Evolutionary conservation across 2,329 filamentous ascomycete genomes (phyloP).

Genomic region (Apiospora rasikravindrae): DNA sequence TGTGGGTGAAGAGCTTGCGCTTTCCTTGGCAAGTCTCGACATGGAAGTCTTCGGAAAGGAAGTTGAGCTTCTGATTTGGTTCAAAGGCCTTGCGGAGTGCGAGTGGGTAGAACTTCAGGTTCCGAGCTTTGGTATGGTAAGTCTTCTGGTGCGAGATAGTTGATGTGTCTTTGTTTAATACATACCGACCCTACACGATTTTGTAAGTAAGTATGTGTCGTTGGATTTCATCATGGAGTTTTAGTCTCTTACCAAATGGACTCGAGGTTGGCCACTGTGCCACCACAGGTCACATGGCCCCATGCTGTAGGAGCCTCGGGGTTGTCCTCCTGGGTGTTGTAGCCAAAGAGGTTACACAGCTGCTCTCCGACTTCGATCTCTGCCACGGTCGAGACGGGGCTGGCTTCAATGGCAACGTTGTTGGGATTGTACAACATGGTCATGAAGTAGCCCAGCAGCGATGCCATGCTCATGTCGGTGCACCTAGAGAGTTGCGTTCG

Average conservation of each 20-base stretch:
- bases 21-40: constrained; percentile 37
- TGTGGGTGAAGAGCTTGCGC: constrained; percentile 42
- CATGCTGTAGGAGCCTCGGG: constrained; percentile 38
- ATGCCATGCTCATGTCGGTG: constrained; percentile 48
- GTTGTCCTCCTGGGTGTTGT: constrained; percentile 40
- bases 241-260: constrained; percentile 48
- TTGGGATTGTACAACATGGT: constrained; percentile 58
- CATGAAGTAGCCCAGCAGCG: constrained; percentile 52
- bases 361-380: constrained; percentile 52
- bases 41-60: constrained; percentile 38
- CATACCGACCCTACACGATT: neutral
- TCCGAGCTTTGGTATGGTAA: constrained; percentile 41
- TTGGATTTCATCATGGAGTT: neutral
- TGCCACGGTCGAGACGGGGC: constrained; percentile 49
- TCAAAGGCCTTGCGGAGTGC: constrained; percentile 41
- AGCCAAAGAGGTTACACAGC: constrained; percentile 51
- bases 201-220: neutral
- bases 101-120: constrained; percentile 53
- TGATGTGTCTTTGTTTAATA: neutral
- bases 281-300: constrained; percentile 53
- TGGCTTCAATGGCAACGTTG: constrained; percentile 52
- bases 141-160: neutral
- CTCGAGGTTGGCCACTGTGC: constrained; percentile 53
- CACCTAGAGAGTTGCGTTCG: constrained; percentile 26
- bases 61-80: constrained; percentile 34